Evolutionary conservation across 768 basidiomycete species (phyloP).

Genomic region (Myochromella boudieri): DNA sequence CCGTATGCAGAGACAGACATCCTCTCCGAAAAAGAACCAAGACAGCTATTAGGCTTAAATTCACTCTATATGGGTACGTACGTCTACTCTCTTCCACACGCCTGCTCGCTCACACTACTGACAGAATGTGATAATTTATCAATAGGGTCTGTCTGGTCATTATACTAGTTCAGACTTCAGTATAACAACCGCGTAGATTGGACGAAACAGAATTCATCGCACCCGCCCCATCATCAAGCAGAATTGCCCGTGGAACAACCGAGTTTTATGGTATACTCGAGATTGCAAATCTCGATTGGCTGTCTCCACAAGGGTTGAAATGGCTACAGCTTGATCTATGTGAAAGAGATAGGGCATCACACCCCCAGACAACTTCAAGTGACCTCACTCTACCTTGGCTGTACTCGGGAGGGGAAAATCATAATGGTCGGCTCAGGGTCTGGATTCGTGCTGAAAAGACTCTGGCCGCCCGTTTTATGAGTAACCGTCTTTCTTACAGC

Average conservation of each 20-base stretch:
- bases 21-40: conserved; percentile 19
- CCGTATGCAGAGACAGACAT: conserved; percentile 30
- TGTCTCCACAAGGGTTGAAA: conserved; percentile 44
- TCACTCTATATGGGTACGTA: conserved; percentile 19
- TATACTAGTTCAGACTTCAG: too few species aligned
- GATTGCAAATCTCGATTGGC: conserved; percentile 45
- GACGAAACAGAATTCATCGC: conserved; percentile 45
- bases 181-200: too few species aligned
- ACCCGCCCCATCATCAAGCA: conserved; percentile 23
- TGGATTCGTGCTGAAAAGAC: conserved; percentile 41
- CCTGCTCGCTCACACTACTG: too few species aligned
- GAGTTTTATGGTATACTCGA: conserved; percentile 53
- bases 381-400: conserved; percentile 34
- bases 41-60: conserved; percentile 2
- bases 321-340: conserved; percentile 45
- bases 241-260: conserved; percentile 27
- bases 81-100: too few species aligned
- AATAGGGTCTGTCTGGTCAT: conserved; percentile 23
- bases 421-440: conserved; percentile 35
- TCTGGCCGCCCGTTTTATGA: conserved; percentile 40
- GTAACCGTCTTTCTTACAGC: conserved; percentile 21
- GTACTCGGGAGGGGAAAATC: conserved; percentile 25
- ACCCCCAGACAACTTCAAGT: conserved; percentile 20
- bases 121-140: conserved; percentile 14
- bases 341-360: conserved; percentile 31